Percentiles rank a stretch among this genome's conserved stretches.
phyloP scores from a whole-genome alignment of 441 rosid genomes.

The Arabidopsis hybrid region DNA sequence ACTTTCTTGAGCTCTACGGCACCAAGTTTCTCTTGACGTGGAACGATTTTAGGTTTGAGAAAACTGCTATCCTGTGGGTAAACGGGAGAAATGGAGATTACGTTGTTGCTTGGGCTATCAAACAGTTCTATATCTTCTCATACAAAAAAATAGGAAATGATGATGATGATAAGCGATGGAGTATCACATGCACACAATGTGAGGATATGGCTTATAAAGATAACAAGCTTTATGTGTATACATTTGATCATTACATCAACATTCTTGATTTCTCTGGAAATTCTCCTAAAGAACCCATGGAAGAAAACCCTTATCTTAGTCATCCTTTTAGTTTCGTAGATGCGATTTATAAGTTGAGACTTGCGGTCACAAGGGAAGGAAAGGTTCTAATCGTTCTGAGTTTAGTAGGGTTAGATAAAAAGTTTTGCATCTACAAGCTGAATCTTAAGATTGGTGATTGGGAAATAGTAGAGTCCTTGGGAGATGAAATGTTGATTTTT shows the following conservation, averaged over 20 bases:
- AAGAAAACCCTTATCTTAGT: slow-evolving; percentile 30
- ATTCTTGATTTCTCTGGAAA: slow-evolving; percentile 23
- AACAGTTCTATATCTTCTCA: slow-evolving; percentile 29
- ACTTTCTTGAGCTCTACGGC: slow-evolving; percentile 31
- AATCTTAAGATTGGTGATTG: slow-evolving; percentile 8
- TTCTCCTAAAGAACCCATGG: background rate
- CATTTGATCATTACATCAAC: slow-evolving; percentile 35
- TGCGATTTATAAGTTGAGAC: slow-evolving; percentile 9
- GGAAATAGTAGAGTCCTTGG: slow-evolving; percentile 29
- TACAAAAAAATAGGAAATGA: slow-evolving; percentile 14
- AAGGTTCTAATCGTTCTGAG: slow-evolving; percentile 18
- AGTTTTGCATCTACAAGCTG: slow-evolving; percentile 4
- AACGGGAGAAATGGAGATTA: slow-evolving; percentile 31
- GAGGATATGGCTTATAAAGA: slow-evolving; percentile 37
- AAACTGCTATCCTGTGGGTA: slow-evolving; percentile 25
- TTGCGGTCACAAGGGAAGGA: background rate
- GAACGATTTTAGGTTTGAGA: slow-evolving; percentile 16
- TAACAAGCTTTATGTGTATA: slow-evolving; percentile 32
- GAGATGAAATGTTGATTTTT: slow-evolving; percentile 31
- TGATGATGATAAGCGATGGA: slow-evolving; percentile 21
- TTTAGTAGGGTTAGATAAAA: background rate
- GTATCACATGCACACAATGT: slow-evolving; percentile 38
- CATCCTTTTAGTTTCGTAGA: slow-evolving; percentile 23
- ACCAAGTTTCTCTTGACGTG: slow-evolving; percentile 16
- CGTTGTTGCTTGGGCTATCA: slow-evolving; percentile 13